phyloP scores from a whole-genome alignment of 164 flowering plant genomes.

The Stephania yunnanensis region DNA sequence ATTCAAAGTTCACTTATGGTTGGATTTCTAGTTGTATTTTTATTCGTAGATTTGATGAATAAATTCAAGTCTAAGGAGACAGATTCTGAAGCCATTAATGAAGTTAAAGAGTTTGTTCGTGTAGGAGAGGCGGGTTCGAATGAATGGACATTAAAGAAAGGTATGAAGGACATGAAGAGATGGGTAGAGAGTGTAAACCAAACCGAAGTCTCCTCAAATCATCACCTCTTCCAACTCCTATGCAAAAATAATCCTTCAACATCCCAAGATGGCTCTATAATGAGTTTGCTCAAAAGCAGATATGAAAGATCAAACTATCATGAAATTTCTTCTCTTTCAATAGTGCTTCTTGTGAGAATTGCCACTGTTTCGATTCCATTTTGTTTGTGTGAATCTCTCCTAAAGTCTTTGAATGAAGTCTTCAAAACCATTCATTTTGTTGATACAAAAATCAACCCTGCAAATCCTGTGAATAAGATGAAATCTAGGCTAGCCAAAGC shows the following conservation, averaged over 20 bases:
- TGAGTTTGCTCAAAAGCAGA: not conserved
- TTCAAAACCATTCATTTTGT: slow-evolving; percentile 11
- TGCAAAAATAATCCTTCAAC: not conserved
- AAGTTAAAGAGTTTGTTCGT: not conserved
- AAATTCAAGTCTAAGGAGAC: not conserved
- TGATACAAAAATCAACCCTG: not conserved
- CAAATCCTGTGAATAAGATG: not conserved
- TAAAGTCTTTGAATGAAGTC: not conserved
- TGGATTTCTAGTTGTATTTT: no score
- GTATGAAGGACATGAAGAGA: slow-evolving; percentile 8
- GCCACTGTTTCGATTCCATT: not conserved
- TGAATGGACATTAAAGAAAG: slow-evolving; percentile 7
- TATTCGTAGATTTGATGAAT: no score
- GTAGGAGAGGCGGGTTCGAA: not conserved
- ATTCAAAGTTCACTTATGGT: no score
- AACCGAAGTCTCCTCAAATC: not conserved
- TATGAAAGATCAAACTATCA: not conserved
- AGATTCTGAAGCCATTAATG: not conserved
- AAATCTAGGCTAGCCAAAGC: slow-evolving; percentile 5
- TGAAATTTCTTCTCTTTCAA: slow-evolving; percentile 6
- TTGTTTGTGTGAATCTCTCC: not conserved
- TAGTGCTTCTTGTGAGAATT: slow-evolving; percentile 4
- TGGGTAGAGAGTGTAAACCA: slow-evolving; percentile 3
- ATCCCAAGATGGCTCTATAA: not conserved
- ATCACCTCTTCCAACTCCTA: slow-evolving; percentile 4